Evolutionary conservation across 768 basidiomycete genomes (phyloP), one percentile per base, ranked within the genome.

Genomic region (Botryobasidium botryosum): DNA sequence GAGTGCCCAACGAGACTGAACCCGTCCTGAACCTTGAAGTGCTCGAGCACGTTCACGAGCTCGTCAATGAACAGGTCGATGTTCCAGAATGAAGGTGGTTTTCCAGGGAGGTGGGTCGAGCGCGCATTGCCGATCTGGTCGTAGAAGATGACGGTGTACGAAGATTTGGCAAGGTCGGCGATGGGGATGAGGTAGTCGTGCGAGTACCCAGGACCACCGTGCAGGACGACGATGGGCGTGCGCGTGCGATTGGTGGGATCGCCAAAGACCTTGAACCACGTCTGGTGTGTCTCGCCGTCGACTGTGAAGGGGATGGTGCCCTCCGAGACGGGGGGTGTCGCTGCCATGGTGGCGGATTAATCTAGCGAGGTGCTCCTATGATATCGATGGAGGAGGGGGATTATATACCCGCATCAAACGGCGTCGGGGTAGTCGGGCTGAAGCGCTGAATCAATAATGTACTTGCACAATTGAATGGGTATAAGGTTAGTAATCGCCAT

Each of bases 151-250:
- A 50, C 48, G 12, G 48, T 40, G 23, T 15, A 8, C 25, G 27
- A 18, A 23, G 17, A 15, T 24, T 29, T 24, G 12, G 26, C 35
- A 21, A 48, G 37, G 24, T 6, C 35, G n/a, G 47, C 20, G 1
- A 51, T 6, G 7, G 47, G 43, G 13, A 28, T 23, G 29, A 51
- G 29, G 42, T 49, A 49, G 37, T 35, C 6, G 32, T 45, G 43
- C 6, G 35, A 27, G 18, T 29, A 20, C 4, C 50, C 50, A 21
- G 50, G 50, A n/a, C 50, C 50, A 31, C 50, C 50, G 38, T 51
- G 50, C 13, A 51, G 37, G 7, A 40, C 43, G 26, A 51, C 26
- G 47, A 51, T 43, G 18, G 48, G 48, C 24, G 21, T 15, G 3
- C 20, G 41, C 24, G 50, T 53, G 27, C 21, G n/a, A 21, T 20